Evolutionary conservation across 2,329 filamentous ascomycete species (phyloP), one percentile per base, ranked within the genome.

Genomic region (Cytospora schulzeri): DNA sequence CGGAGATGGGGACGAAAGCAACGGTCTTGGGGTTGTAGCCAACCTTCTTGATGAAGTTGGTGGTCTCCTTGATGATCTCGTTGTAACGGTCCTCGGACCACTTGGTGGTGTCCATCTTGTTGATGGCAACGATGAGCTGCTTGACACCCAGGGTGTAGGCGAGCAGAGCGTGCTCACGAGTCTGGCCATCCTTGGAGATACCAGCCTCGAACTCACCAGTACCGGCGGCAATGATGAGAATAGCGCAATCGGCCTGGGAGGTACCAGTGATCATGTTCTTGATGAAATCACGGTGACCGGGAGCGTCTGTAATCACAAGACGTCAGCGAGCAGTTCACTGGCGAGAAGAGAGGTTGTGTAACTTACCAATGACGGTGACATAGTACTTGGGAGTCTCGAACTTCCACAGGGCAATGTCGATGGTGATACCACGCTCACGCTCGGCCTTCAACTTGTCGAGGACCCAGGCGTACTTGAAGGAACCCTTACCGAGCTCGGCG

Each of bases 181-280:
- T 99, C 92, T 99, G 95, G 83, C 95, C 95, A 92, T 98, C 95
- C 92, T 99, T 99, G 90, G 95, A 98, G 91, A 99, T 99, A 98
- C 95, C 95, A 91, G 95, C 95, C 90, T 99, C 95, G 90, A 99
- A 99, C 90, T 99, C 95, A 97, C 95, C 95, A 92, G 93, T 97
- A 88, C 95, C 95, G 79, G 95, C 93, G 77, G 94, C 95, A 85
- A 99, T 99, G 86, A 99, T 98, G 88, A 99, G 93, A 83, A 99
- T 92, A 79, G 95, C 95, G 86, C 95, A 98, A 81, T 99, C 95
- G 77, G 95, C 95, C 91, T 98, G 95, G 83, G 95, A 99, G 80
- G 95, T 98, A 93, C 95, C 95, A 91, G 95, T 98, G 84, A 99
- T 99, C 95, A 99, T 99, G 93, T 98, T 99, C 94, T 99, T 99